Evolutionary conservation across 352 stramenopile genomes (phyloP).

Genomic region (Phytophthora sojae): DNA sequence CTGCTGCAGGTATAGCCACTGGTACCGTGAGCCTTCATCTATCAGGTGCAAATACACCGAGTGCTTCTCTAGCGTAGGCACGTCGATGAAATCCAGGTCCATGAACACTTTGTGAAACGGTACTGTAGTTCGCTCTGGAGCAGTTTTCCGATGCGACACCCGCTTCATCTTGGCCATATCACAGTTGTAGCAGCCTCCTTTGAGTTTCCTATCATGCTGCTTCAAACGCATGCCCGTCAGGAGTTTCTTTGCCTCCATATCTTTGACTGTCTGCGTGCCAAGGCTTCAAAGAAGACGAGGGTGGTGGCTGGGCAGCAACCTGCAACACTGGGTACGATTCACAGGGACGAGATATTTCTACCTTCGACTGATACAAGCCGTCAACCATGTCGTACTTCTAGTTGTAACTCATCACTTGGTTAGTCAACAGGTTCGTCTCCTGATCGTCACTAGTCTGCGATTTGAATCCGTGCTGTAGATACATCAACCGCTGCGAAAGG

Average conservation of each 20-base stretch:
- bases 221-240: not conserved
- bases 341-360: not conserved
- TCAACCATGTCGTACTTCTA: conserved; percentile 9
- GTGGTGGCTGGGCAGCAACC: not conserved
- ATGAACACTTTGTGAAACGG: conserved; percentile 12
- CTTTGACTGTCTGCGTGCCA: conserved; percentile 11
- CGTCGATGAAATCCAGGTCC: conserved; percentile 10
- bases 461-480: conserved; percentile 1
- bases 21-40: conserved; percentile 19
- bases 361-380: conserved; percentile 6
- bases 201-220: not conserved
- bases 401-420: not conserved
- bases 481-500: not conserved
- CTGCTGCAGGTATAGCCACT: conserved; percentile 13
- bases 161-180: conserved; percentile 23
- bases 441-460: conserved; percentile 11
- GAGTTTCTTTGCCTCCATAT: conserved; percentile 9
- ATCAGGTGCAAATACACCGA: conserved; percentile 17
- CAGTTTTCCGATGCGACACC: conserved; percentile 11
- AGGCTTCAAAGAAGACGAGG: not conserved
- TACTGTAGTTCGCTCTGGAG: not conserved
- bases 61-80: not conserved
- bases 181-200: conserved; percentile 9
- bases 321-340: not conserved
- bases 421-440: not conserved